These are phyloP conservation scores for Sporothrix brunneoviolacea DNA, from an alignment of 2,329 filamentous ascomycete genomes.

Conservation along the genomic window DNA sequence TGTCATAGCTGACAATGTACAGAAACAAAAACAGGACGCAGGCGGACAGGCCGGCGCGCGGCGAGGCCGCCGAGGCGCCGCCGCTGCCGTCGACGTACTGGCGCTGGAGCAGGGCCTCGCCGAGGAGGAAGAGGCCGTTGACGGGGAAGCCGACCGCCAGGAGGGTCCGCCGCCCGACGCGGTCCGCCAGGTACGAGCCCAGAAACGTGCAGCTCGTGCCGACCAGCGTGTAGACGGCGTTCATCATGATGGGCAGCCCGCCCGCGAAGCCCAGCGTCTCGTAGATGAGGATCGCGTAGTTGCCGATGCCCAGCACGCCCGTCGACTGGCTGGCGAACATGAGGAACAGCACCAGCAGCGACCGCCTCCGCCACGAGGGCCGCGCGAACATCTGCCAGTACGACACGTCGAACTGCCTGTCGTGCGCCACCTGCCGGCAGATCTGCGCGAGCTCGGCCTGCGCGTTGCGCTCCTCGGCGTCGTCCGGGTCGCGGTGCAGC, in stretches of 20 bases:
- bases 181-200: constrained; percentile 4
- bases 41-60: neutral
- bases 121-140: constrained; percentile 1
- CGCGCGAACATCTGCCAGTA: constrained; percentile 33
- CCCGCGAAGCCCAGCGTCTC: constrained; percentile 3
- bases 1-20: constrained; percentile 7
- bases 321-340: constrained; percentile 8
- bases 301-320: constrained; percentile 7
- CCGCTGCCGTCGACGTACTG: constrained; percentile 2
- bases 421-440: constrained; percentile 35
- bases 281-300: constrained; percentile 12
- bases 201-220: constrained; percentile 1
- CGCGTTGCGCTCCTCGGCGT: constrained; percentile 30
- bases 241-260: constrained; percentile 11
- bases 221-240: constrained; percentile 7
- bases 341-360: constrained; percentile 28
- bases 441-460: constrained; percentile 37
- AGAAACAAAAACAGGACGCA: constrained; percentile 6
- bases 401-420: constrained; percentile 25
- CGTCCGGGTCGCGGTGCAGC: constrained; percentile 32
- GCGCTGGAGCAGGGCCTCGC: constrained; percentile 7
- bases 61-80: neutral
- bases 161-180: neutral
- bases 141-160: constrained; percentile 5
- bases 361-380: constrained; percentile 31